Base-by-base conservation (phyloP, 305 asterid genomes). In the Fraxinus dipetala region DNA sequence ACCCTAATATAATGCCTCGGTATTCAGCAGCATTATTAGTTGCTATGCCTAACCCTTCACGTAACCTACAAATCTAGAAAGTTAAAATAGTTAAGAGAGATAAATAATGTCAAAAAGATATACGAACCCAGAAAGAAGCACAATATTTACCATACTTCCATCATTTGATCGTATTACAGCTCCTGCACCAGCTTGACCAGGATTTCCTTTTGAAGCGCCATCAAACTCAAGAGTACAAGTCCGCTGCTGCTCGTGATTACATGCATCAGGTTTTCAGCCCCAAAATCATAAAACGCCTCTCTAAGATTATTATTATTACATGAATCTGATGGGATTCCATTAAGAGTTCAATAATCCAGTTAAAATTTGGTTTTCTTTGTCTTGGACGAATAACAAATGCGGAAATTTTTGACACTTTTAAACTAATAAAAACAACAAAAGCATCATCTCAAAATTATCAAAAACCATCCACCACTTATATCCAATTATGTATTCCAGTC, bases 161-260 rank as follows among this genome's bases (percentile, higher is more conserved):
- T 96, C 95, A 82, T 93, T 97, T 11, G 99, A 93, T 85, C 97
- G 89, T 31, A 96, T 86, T 81, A 96, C 84, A 79, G 92, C 98
- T 85, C 99, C 99, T 1, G 99, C 99, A 82, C 99, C 99, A 26
- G 99, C 98, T 88, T 86, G 97, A 63, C 99, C 99, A 26, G 99
- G 99, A 84, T 94, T 96, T 81, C 98, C 99, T 89, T 92, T 96
- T 54, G 99, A 94, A 85, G 99, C 95, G 85, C 99, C 99, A 48
- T 96, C 99, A 83, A 93, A 96, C 89, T 94, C 98, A 72, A 96
- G 90, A 78, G 96, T 96, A 84, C 99, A 96, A 56, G 97, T 91
- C 67, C 91, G 88, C 93, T 3, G 72, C 72, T 92, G 91, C 86
- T 59, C 61, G 81, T 51, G 75, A 80, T 79, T 48, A 86, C 72